Conservation (phyloP, 164 flowering plant genomes). For the Saururus chinensis region DNA sequence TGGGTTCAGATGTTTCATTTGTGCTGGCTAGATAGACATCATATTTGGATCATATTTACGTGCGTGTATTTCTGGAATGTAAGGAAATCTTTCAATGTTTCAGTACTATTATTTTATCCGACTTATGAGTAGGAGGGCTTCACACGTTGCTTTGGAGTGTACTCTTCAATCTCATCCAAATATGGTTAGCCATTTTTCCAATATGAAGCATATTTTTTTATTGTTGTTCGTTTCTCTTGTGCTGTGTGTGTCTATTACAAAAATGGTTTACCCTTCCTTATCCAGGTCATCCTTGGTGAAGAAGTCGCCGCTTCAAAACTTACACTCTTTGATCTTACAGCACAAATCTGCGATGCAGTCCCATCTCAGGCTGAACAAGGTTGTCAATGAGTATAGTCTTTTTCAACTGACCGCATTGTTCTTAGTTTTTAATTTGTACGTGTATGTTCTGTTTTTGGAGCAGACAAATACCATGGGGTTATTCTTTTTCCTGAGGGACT, state of each 20-base stretch:
- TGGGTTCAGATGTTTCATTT: too few relatives aligned
- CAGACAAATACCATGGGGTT: constrained; percentile 96
- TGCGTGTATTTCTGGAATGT: too few relatives aligned
- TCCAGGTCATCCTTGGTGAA: constrained; percentile 16
- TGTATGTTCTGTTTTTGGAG: background rate
- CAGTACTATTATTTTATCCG: constrained; percentile 22
- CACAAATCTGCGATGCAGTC: constrained; percentile 19
- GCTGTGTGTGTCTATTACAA: background rate
- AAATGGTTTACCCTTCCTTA: background rate
- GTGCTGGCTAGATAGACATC: too few relatives aligned
- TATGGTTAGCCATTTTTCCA: constrained; percentile 7
- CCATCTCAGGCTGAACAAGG: constrained; percentile 18
- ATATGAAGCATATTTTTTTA: background rate
- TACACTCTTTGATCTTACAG: constrained; percentile 16
- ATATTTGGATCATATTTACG: too few relatives aligned
- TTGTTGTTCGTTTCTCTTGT: background rate
- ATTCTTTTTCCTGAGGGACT: constrained; percentile 92
- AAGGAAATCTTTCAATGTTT: background rate
- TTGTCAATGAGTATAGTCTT: background rate
- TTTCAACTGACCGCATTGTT: background rate
- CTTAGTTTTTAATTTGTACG: too few relatives aligned
- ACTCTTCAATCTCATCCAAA: constrained; percentile 18
- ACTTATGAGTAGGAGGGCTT: constrained; percentile 19
- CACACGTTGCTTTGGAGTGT: constrained; percentile 19
- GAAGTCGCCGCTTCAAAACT: constrained; percentile 17